Conservation (phyloP, 1,284 basidiomycete species). For the Peniophora sp. region DNA sequence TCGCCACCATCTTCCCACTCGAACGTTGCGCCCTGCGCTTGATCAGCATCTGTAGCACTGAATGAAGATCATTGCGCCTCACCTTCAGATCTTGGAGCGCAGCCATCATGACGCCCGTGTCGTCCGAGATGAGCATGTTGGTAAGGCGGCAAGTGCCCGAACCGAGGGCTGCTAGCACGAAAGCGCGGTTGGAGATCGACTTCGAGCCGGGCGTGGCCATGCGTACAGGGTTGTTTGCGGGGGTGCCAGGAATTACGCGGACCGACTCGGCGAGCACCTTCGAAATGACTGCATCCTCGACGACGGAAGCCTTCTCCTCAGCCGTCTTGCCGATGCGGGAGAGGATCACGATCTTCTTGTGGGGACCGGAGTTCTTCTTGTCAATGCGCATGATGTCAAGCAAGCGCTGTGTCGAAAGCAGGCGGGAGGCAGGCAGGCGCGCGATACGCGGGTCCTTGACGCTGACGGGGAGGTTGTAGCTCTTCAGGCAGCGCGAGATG, state of each 20-base stretch:
- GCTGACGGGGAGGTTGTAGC: constrained; percentile 82
- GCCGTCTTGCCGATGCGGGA: constrained; percentile 87
- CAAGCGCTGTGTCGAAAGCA: constrained; percentile 75
- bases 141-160: constrained; percentile 83
- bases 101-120: constrained; percentile 99
- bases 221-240: constrained; percentile 62
- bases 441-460: constrained; percentile 71
- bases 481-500: constrained; percentile 75
- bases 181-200: constrained; percentile 92
- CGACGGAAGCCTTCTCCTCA: constrained; percentile 86
- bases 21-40: constrained; percentile 74
- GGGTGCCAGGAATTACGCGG: constrained; percentile 62
- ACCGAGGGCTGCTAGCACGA: constrained; percentile 90
- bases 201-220: constrained; percentile 96
- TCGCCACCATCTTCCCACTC: constrained; percentile 92
- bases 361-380: constrained; percentile 92
- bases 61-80: constrained; percentile 10
- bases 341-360: constrained; percentile 93
- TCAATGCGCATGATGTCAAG: constrained; percentile 93
- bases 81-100: constrained; percentile 85
- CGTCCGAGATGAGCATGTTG: constrained; percentile 94
- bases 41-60: background rate
- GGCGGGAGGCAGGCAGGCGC: constrained; percentile 59
- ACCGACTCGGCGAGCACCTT: constrained; percentile 76
- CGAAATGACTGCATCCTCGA: constrained; percentile 74